Evolutionary conservation across 148 eudicot species (phyloP), one percentile per base, ranked within the genome.

Genomic region (Heliamphora exappendiculata): DNA sequence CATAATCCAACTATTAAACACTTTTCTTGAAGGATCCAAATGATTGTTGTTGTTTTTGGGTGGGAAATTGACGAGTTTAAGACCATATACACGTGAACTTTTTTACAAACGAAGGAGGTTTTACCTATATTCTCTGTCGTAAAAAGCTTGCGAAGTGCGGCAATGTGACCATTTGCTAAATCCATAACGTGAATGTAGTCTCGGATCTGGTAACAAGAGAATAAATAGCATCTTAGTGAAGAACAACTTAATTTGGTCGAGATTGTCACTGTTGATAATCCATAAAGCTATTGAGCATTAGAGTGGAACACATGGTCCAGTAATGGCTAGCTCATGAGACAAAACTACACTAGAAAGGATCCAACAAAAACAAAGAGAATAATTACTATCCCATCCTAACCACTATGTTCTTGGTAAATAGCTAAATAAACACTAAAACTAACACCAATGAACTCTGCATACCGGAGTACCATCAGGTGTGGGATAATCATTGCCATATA

Each of bases 121-220:
- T n/a, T n/a, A 93, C 98, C 98, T 82, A 79, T 83, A 80, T 80
- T 70, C 31, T 86, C 75, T 12, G 73, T 2, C 3, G 81, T 60
- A 26, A 87, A 84, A 86, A 94, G 85, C 90, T 91, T 94, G 75
- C 83, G 84, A 22, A 94, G 73, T 29, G 98, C 98, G 78, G 89
- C 95, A 72, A 94, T 91, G 73, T 94, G 98, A 62, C 98, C 98
- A 75, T 94, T 95, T 31, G 97, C 98, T 70, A 94, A 82, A 84
- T 94, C 98, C 97, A 91, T 88, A 59, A 94, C 91, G 77, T 94
- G 98, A 76, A 94, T 91, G 75, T 94, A 94, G 76, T 94, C 98
- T 42, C 97, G 86, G 57, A 94, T 78, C 97, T 94, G 86, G 29
- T 22, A 70, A 47, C 42, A 58, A 60, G 33, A 66, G 58, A 77